Conservation (phyloP, 176 grass and related monocot genomes). For the Avena sativa region DNA sequence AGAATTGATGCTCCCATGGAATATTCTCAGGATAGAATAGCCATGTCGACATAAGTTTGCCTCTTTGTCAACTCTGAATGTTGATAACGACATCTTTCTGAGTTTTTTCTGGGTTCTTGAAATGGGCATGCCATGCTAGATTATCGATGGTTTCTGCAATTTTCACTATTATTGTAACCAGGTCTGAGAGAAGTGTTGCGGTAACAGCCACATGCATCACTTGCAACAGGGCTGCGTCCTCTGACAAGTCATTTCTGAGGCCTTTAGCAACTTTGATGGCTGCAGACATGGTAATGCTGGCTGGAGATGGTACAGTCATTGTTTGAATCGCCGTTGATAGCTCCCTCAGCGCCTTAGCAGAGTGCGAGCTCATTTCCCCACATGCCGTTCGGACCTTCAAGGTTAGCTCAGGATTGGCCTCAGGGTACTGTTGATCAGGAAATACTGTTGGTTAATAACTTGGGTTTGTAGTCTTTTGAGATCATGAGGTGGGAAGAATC, state of each 20-base stretch:
- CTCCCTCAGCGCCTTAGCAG: slow-evolving; percentile 67
- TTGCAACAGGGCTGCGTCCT: slow-evolving; percentile 48
- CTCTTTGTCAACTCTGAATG: slow-evolving; percentile 40
- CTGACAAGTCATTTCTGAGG: slow-evolving; percentile 38
- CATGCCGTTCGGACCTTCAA: slow-evolving; percentile 55
- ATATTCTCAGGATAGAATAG: not conserved
- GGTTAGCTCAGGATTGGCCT: slow-evolving; percentile 51
- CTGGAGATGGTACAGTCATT: slow-evolving; percentile 51
- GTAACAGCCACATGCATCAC: slow-evolving; percentile 68
- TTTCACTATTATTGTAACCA: slow-evolving; percentile 53
- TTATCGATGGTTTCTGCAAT: slow-evolving; percentile 61
- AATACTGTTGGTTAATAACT: slow-evolving; percentile 4
- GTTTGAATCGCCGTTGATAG: slow-evolving; percentile 59
- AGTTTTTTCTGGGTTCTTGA: slow-evolving; percentile 55
- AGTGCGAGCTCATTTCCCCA: slow-evolving; percentile 69
- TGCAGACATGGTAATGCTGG: slow-evolving; percentile 51
- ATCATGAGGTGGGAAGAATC: not conserved
- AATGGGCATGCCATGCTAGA: slow-evolving; percentile 61
- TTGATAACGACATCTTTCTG: slow-evolving; percentile 46
- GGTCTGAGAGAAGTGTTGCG: slow-evolving; percentile 68
- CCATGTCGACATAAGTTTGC: not conserved
- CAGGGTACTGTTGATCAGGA: slow-evolving; percentile 48
- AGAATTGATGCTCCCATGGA: slow-evolving; percentile 23
- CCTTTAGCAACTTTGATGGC: slow-evolving; percentile 44
- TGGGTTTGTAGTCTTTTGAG: not conserved